phyloP scores from a whole-genome alignment of 768 basidiomycete species.

The Bullera alba region DNA sequence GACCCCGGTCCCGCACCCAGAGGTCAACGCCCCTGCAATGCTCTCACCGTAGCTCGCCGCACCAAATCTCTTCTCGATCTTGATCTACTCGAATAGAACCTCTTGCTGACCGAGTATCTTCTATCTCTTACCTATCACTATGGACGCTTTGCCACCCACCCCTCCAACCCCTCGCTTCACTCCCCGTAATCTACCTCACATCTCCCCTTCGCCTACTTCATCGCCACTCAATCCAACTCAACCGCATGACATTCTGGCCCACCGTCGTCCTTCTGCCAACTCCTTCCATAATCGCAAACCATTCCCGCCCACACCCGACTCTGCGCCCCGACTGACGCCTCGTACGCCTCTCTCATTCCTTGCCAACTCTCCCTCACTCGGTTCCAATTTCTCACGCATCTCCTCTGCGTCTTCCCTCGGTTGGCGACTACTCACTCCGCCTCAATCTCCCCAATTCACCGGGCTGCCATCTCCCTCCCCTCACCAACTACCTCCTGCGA shows the following conservation, averaged over 20 bases:
- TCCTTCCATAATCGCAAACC: conserved; percentile 4
- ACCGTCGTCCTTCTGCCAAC: conserved; percentile 1
- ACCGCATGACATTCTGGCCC: conserved; percentile 2
- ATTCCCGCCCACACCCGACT: conserved; percentile 5
- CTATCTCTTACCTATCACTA: neutral
- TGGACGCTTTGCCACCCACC: neutral
- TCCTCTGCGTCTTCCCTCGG: conserved; percentile 5
- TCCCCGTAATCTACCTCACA: conserved; percentile 1
- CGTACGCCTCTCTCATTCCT: conserved; percentile 30
- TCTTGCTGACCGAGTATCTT: neutral
- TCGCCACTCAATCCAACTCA: conserved; percentile 9
- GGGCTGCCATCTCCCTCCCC: conserved; percentile 5
- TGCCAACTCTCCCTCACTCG: conserved; percentile 8
- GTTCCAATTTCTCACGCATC: neutral
- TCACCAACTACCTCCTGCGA: conserved; percentile 1
- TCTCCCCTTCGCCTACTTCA: neutral
- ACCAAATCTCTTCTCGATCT: too few relatives aligned
- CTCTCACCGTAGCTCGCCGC: too few relatives aligned
- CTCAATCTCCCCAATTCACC: conserved; percentile 5
- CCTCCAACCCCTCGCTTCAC: neutral
- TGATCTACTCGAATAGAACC: neutral
- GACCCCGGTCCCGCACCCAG: too few relatives aligned
- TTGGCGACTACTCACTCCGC: conserved; percentile 12
- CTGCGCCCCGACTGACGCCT: conserved; percentile 21
- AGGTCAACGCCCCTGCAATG: too few relatives aligned